Evolutionary conservation across 306 rosid species (phyloP), one percentile per base, ranked within the genome.

Genomic region (Pyrus bretschneideri): DNA sequence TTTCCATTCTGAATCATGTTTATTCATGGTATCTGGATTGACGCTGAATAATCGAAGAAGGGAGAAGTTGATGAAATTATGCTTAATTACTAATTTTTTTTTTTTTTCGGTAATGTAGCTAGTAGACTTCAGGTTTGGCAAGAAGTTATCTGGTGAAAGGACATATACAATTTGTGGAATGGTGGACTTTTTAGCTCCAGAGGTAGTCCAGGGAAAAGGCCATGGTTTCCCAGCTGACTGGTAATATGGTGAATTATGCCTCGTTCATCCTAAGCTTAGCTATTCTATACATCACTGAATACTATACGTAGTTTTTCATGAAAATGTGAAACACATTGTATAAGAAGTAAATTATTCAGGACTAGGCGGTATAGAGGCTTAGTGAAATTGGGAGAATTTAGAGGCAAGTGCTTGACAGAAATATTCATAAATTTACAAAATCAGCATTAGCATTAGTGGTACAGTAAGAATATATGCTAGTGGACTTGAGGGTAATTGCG

Each of bases 171-270:
- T 91, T 72, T 90, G 93, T 80, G 99, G 99, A 70, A 89, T 62
- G 87, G 90, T 96, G 17, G 98, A 92, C 83, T 89, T 84, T 9
- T 86, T 91, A 71, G 99, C 99, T 51, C 99, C 99, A 4, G 98
- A 92, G 83, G 86, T 95, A 81, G 90, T 95, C 70, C 89, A 91
- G 83, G 99, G 99, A 77, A 95, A 88, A 85, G 98, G 99, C 84
- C 99, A 95, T 70, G 87, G 97, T 71, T 89, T 92, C 81, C 82
- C 93, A 35, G 96, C 98, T 21, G 99, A 95, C 87, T 91, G 99
- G 99, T 95, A 89, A 88, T 77, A 23, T 51, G 63, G 59, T 76
- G 81, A 61, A 68, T 42, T 45, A 69, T 33, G 52, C 70, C 49
- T 68, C 40, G 38, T 76, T 78, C 73, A 77, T 58, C 54, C 68